These are phyloP conservation scores for Zygosaccharomyces rouxii DNA, from an alignment of 805 yeast species.

Conservation along the genomic window DNA sequence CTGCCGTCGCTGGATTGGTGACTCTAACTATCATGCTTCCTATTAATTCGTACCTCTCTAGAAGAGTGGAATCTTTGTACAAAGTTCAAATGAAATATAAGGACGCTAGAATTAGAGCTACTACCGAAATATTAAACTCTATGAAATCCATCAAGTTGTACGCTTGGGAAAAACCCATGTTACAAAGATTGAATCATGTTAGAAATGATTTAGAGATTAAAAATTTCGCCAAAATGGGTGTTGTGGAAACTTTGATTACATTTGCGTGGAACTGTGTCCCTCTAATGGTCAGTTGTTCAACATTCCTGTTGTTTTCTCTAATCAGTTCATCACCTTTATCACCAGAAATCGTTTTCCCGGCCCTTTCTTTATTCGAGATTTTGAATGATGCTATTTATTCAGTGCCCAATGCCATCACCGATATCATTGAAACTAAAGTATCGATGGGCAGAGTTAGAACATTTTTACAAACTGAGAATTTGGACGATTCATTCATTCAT, in stretches of 20 bases:
- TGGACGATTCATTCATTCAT: constrained; percentile 39
- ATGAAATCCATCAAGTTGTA: constrained; percentile 64
- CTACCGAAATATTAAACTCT: constrained; percentile 55
- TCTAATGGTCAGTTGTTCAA: constrained; percentile 56
- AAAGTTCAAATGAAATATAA: constrained; percentile 58
- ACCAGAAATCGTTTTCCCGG: constrained; percentile 67
- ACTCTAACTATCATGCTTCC: constrained; percentile 57
- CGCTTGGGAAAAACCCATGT: constrained; percentile 67
- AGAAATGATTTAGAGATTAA: constrained; percentile 57
- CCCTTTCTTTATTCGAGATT: constrained; percentile 55
- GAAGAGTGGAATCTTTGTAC: constrained; percentile 42
- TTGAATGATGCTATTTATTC: constrained; percentile 55
- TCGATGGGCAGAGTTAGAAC: constrained; percentile 50
- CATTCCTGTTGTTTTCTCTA: constrained; percentile 52
- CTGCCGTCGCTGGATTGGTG: constrained; percentile 54
- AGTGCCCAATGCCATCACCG: constrained; percentile 54
- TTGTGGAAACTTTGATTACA: constrained; percentile 42
- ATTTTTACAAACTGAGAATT: constrained; percentile 46
- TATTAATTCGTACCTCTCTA: constrained; percentile 46
- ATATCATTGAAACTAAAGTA: constrained; percentile 55
- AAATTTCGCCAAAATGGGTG: constrained; percentile 47
- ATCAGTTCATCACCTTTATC: constrained; percentile 48
- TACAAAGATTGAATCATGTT: constrained; percentile 45
- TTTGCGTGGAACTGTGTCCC: constrained; percentile 66
- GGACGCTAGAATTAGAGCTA: constrained; percentile 54